Percentiles rank a stretch among this genome's conserved stretches.
These are phyloP conservation scores for Leptographium flavum DNA, from an alignment of 2,329 filamentous ascomycete genomes.

Conservation along the genomic window DNA sequence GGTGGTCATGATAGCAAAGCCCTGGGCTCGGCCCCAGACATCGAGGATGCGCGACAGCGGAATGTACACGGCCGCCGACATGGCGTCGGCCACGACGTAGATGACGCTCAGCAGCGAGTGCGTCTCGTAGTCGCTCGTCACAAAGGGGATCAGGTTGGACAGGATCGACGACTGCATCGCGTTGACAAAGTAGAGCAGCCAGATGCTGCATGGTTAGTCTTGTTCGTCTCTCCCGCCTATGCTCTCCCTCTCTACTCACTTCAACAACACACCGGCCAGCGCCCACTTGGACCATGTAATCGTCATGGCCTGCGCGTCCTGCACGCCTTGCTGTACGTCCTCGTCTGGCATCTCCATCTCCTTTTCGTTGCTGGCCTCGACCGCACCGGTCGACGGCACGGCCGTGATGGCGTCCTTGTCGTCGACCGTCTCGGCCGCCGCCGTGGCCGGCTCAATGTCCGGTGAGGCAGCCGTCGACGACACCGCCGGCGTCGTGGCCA, in stretches of 20 bases:
- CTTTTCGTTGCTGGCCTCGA: not conserved
- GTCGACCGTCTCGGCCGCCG: not conserved
- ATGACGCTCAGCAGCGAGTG: constrained; percentile 41
- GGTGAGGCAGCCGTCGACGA: not conserved
- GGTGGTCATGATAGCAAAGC: constrained; percentile 24
- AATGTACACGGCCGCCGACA: constrained; percentile 42
- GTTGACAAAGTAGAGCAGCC: constrained; percentile 35
- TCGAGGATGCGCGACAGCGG: constrained; percentile 33
- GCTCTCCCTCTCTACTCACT: too few species aligned
- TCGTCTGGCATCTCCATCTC: not conserved
- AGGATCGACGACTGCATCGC: constrained; percentile 30
- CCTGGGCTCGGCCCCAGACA: constrained; percentile 32
- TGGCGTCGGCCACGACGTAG: constrained; percentile 36
- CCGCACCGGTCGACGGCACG: not conserved
- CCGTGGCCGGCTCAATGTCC: not conserved
- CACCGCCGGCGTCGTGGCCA: not conserved
- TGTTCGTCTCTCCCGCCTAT: not conserved
- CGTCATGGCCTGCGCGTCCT: constrained; percentile 31
- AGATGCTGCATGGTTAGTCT: constrained; percentile 21
- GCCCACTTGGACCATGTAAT: constrained; percentile 26
- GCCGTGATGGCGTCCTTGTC: not conserved
- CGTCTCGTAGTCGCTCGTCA: constrained; percentile 33
- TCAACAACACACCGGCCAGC: constrained; percentile 26
- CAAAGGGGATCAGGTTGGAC: constrained; percentile 27
- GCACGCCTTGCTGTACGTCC: constrained; percentile 27